Base-by-base conservation (phyloP, 176 grass and related monocot genomes). In the Oryza rufipogon region DNA sequence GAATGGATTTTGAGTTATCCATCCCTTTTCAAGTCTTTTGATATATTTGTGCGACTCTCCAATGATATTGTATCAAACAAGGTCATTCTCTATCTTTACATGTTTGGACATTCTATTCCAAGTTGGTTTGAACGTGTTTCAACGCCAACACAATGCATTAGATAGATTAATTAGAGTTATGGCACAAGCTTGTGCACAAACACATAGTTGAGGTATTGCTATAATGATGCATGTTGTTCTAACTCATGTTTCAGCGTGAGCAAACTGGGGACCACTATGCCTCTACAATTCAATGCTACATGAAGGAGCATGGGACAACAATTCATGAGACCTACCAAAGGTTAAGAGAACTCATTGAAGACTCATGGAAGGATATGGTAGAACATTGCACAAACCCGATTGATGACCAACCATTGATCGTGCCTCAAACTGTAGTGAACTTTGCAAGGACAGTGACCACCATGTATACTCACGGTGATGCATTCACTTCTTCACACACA, bases 321-420 rank as follows among this genome's bases (percentile, higher is more conserved):
- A 44, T 46, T 48, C 7, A 80, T 5, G 70, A 84, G 0, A 85
- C 89, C 22, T 76, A 16, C 14, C 15, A 85, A 19, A 87, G 81
- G 85, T 80, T 91, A 13, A 74, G 47, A 47, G 81, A 74, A 9
- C 65, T 87, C 8, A 42, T 65, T 0, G 89, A 88, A 71, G 54
- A 85, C 33, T 75, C 81, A n/a, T 85, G 89, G 80, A 91, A 88
- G 65, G 81, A 81, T 33, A 87, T 91, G 70, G 38, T 84, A 19
- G 20, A 70, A 10, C 70, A 91, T 6, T 76, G 10, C 17, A 10
- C 58, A 23, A 4, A 2, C 11, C 38, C 78, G 25, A 79, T 25
- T 13, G 9, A 67, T 12, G 68, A 74, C 1, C 23, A 84, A 64
- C 81, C 87, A 13, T 61, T 58, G 19, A 11, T 25, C 1, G 81